phyloP scores from a whole-genome alignment of 1,284 basidiomycete genomes.

The Ustilago bromivora region DNA sequence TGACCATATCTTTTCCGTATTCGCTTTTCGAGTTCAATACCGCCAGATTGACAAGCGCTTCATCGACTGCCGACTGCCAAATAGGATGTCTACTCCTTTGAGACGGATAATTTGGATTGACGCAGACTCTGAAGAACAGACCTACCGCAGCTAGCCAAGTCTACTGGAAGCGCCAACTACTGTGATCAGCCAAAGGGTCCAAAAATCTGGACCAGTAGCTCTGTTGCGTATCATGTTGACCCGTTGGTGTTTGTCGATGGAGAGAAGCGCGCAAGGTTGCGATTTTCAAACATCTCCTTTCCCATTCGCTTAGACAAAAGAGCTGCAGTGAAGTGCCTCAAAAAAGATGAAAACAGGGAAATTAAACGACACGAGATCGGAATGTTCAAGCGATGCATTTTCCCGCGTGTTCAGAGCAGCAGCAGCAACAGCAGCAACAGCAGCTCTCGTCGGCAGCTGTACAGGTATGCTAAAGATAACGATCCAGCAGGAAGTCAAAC shows the following conservation, averaged over 20 bases:
- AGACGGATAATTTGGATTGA: background rate
- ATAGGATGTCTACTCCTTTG: background rate
- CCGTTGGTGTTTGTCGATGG: background rate
- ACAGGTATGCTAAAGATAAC: no score
- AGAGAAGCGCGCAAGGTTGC: conserved; percentile 8
- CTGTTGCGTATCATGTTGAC: background rate
- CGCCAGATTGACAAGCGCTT: conserved; percentile 5
- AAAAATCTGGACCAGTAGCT: background rate
- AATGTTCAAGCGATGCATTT: conserved; percentile 5
- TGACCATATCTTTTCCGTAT: conserved; percentile 10
- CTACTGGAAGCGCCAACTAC: background rate
- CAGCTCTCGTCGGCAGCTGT: background rate
- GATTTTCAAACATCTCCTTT: conserved; percentile 4
- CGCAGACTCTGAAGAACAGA: background rate
- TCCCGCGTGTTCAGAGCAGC: background rate
- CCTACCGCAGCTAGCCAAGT: background rate
- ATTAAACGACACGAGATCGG: background rate
- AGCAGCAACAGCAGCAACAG: background rate
- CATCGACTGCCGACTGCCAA: background rate
- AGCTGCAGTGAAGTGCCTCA: background rate
- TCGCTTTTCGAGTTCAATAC: conserved; percentile 6
- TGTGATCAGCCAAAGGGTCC: background rate
- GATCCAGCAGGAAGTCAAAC: no score
- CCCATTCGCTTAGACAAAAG: background rate
- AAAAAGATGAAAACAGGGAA: no score